Base-by-base conservation (phyloP, 495 filamentous ascomycete species). In the Podospora australis region DNA sequence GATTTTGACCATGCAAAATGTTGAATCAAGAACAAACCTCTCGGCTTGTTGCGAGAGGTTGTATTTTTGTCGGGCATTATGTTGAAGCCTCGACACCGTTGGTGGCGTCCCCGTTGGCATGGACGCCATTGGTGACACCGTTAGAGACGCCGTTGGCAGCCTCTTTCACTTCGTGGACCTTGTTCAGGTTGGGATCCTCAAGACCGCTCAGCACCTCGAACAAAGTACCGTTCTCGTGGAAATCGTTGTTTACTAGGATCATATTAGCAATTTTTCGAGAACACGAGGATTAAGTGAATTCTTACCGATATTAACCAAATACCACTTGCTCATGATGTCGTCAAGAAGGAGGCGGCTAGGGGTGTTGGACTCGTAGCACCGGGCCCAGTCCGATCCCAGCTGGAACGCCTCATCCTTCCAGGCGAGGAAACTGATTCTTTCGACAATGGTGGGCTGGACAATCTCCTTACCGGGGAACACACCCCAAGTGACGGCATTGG, bases 381-480 rank as follows among this genome's bases (percentile, higher is more conserved):
- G 85, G 19, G 88, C 84, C 94, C 94, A 99, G 58, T 97, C 90
- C 44, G 84, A 75, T 38, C 94, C 94, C 19, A 99, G 79, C 47
- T 84, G 81, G 70, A 83, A 99, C 13, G 95, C 95, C 64, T 99
- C 94, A 54, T 99, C 94, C 71, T 95, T 95, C 94, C 94, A 99
- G 21, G 94, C 94, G 45, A 99, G 67, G 78, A 99, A 99, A 68
- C 87, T 92, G 66, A 97, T 81, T 6, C 88, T 95, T 69, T 99
- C 94, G 39, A 97, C 91, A 51, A 99, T 94, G n/a, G 94, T 99
- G 9, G 94, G 94, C 64, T 99, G 94, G 36, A 99, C 89, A 60
- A 99, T 96, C 66, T 99, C 94, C 62, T 96, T 92, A 26, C 92
- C 92, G 9, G 94, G 90, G 71, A 96, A 99, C 36, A 97, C 95